These are phyloP conservation scores for Penicillium sp. DNA, from an alignment of 2,329 filamentous ascomycete genomes.

Conservation along the genomic window DNA sequence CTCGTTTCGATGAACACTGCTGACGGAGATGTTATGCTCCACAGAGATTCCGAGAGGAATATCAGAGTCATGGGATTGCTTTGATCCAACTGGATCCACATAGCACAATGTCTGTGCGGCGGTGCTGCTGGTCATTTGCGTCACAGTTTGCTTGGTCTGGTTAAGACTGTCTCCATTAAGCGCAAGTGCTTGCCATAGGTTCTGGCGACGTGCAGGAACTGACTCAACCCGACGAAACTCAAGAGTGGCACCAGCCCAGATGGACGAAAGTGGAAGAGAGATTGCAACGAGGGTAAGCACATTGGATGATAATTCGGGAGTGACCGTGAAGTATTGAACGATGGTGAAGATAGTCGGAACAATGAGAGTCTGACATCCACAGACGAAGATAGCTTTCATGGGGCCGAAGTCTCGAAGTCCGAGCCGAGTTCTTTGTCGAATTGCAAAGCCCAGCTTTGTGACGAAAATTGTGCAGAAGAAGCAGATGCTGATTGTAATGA, in stretches of 20 bases:
- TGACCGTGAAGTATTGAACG: constrained; percentile 53
- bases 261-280: constrained; percentile 64
- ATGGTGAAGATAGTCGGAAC: constrained; percentile 64
- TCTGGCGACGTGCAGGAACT: constrained; percentile 16
- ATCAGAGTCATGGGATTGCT: constrained; percentile 17
- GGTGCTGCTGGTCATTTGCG: constrained; percentile 12
- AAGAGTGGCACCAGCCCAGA: constrained; percentile 59
- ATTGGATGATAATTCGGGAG: constrained; percentile 56
- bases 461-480: constrained; percentile 64
- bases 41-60: constrained; percentile 27
- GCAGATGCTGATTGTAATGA: constrained; percentile 58
- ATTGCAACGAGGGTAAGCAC: constrained; percentile 61
- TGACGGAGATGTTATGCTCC: constrained; percentile 31
- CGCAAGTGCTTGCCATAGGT: constrained; percentile 29
- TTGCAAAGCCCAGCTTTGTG: constrained; percentile 59
- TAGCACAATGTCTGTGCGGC: constrained; percentile 30
- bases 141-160: constrained; percentile 15
- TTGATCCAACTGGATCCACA: constrained; percentile 18
- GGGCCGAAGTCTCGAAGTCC: constrained; percentile 62
- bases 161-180: constrained; percentile 12
- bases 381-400: constrained; percentile 67
- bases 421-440: constrained; percentile 56
- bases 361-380: constrained; percentile 66
- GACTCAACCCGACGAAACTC: constrained; percentile 16
- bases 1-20: constrained; percentile 7